Base-by-base conservation (phyloP, 2,329 filamentous ascomycete genomes). In the Pestalotiopsis sp. region DNA sequence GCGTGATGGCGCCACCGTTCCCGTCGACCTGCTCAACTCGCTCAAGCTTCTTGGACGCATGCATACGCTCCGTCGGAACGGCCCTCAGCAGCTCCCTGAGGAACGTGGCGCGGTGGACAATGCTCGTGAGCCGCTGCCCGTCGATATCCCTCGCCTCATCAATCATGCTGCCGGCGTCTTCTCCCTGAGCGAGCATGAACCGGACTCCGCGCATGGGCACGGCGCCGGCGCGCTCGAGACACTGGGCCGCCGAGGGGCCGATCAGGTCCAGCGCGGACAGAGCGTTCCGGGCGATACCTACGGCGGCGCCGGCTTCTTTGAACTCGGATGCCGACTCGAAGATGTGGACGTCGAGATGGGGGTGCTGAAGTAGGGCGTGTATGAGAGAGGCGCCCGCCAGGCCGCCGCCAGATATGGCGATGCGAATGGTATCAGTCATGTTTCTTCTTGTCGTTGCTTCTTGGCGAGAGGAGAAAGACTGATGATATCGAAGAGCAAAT, bases 81-180 rank as follows among this genome's bases (percentile, higher is more conserved):
- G 66, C 38, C 1, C 70, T 69, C 0, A 74, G 65, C 2, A 75
- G 52, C 60, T 75, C 68, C 7, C 67, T 67, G 3, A 76, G 25
- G 3, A 69, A 74, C 0, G 71, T 66, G 1, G 72, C 73, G 5
- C 71, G 68, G 36, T 73, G 70, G 0, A 74, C 70, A 11, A 74
- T 73, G 23, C 67, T 71, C 0, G 69, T 73, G 4, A 73, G 52
- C 12, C 67, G 70, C 25, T 69, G 56, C 0, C 38, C 58, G 1
- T 23, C 39, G 5, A 45, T 5, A 4, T 3, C 49, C 11, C 71
- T 69, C 7, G 62, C 56, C 38, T 73, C 72, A 13, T 71, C 67
- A 23, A 68, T 58, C 25, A 39, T 23, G 7, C 5, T 23, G 0
- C 38, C 57, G 4, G n/a, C 23, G 0, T 36, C 13, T 4, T 52